Conservation (phyloP, 192 early-diverging fungal genomes). For the Gamsiella multidivaricata region DNA sequence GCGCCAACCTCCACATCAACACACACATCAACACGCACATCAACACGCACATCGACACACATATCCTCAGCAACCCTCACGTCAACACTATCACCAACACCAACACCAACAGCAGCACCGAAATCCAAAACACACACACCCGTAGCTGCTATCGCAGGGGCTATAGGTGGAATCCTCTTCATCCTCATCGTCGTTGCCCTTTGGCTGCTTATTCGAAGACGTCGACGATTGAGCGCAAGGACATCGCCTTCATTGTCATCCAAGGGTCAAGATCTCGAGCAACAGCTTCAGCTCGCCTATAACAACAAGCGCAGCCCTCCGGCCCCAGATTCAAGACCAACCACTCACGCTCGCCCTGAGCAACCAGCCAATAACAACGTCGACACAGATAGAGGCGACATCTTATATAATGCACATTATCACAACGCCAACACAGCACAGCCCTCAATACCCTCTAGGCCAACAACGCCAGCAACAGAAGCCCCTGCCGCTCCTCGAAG, state of each 20-base stretch:
- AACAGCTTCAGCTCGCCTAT: background rate
- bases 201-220: slow-evolving; percentile 22
- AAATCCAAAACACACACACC: background rate
- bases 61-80: background rate
- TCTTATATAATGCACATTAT: background rate
- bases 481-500: too few relatives aligned
- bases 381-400: background rate
- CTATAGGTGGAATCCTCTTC: slow-evolving; percentile 8
- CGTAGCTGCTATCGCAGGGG: slow-evolving; percentile 17
- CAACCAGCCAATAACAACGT: background rate
- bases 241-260: slow-evolving; percentile 12
- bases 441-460: too few relatives aligned
- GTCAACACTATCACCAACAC: slow-evolving; percentile 1
- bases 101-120: background rate
- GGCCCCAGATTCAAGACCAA: background rate
- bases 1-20: background rate
- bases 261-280: slow-evolving; percentile 10
- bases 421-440: too few relatives aligned
- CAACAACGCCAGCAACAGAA: too few relatives aligned
- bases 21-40: background rate
- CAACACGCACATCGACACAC: background rate
- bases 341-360: too few relatives aligned
- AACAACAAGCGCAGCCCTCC: background rate
- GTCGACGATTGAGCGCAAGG: slow-evolving; percentile 7
- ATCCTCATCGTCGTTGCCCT: slow-evolving; percentile 11